These are phyloP conservation scores for Talaromyces sp. DNA, from an alignment of 2,329 filamentous ascomycete species.

Conservation along the genomic window DNA sequence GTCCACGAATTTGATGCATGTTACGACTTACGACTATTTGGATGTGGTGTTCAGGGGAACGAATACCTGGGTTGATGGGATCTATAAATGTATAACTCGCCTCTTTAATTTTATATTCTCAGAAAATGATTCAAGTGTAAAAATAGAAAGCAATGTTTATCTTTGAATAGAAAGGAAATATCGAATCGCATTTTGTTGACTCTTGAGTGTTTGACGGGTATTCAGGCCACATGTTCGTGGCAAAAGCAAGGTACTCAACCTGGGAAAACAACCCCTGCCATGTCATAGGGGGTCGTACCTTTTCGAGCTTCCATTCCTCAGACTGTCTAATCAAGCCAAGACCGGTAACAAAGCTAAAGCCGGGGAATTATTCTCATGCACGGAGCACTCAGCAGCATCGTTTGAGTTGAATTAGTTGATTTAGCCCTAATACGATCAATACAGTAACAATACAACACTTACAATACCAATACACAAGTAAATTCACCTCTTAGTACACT, in stretches of 20 bases:
- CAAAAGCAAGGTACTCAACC: not conserved
- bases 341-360: not conserved
- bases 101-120: too few species aligned
- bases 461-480: not conserved
- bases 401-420: not conserved
- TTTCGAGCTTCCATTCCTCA: not conserved
- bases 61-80: not conserved
- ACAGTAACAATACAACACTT: not conserved
- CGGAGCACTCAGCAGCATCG: not conserved
- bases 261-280: not conserved
- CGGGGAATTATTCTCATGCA: not conserved
- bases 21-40: constrained; percentile 8
- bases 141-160: not conserved
- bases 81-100: not conserved
- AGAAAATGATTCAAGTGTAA: not conserved
- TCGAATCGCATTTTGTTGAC: not conserved
- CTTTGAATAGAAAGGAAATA: too few species aligned
- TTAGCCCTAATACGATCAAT: not conserved
- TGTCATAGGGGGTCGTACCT: too few species aligned
- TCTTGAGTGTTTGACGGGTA: too few species aligned
- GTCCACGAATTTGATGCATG: not conserved
- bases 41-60: not conserved
- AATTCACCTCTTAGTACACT: not conserved
- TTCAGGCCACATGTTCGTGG: not conserved
- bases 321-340: not conserved